Conservation (phyloP, 148 eudicot genomes). For the Hydrangea macrophylla region DNA sequence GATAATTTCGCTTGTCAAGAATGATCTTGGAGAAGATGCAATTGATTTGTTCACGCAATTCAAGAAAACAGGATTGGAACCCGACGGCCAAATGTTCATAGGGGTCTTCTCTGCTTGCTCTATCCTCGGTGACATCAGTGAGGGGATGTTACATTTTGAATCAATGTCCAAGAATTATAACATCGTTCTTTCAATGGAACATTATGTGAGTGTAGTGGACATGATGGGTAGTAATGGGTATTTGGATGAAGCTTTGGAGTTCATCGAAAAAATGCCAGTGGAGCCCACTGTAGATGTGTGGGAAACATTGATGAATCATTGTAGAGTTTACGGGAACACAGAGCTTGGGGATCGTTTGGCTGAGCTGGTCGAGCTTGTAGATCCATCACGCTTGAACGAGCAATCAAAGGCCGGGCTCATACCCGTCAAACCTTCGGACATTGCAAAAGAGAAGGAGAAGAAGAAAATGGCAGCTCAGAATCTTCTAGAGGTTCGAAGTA, state of each 20-base stretch:
- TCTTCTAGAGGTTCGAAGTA: slow-evolving; percentile 45
- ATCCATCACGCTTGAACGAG: slow-evolving; percentile 54
- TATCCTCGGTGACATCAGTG: slow-evolving; percentile 56
- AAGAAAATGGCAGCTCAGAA: slow-evolving; percentile 41
- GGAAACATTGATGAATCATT: slow-evolving; percentile 71
- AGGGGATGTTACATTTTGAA: slow-evolving; percentile 80
- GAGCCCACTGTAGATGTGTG: slow-evolving; percentile 66
- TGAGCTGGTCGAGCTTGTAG: slow-evolving; percentile 61
- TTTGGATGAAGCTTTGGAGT: slow-evolving; percentile 73
- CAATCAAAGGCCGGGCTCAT: slow-evolving; percentile 64
- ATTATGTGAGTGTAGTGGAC: slow-evolving; percentile 66
- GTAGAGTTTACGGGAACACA: slow-evolving; percentile 60
- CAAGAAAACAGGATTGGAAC: slow-evolving; percentile 63
- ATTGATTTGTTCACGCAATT: slow-evolving; percentile 59
- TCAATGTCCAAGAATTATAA: slow-evolving; percentile 64
- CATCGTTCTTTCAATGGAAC: slow-evolving; percentile 70
- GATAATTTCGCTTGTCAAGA: slow-evolving; percentile 63
- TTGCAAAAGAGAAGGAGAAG: slow-evolving; percentile 55
- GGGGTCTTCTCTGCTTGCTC: slow-evolving; percentile 70
- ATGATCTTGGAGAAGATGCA: slow-evolving; percentile 74
- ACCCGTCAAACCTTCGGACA: slow-evolving; percentile 44
- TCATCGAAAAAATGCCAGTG: slow-evolving; percentile 66
- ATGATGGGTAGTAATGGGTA: slow-evolving; percentile 75
- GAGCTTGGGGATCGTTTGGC: slow-evolving; percentile 83
- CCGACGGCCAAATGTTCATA: slow-evolving; percentile 68